Percentiles rank a stretch among this genome's conserved stretches.
phyloP scores from a whole-genome alignment of 2,329 filamentous ascomycete species.

The Lasiodiplodia sp. region DNA sequence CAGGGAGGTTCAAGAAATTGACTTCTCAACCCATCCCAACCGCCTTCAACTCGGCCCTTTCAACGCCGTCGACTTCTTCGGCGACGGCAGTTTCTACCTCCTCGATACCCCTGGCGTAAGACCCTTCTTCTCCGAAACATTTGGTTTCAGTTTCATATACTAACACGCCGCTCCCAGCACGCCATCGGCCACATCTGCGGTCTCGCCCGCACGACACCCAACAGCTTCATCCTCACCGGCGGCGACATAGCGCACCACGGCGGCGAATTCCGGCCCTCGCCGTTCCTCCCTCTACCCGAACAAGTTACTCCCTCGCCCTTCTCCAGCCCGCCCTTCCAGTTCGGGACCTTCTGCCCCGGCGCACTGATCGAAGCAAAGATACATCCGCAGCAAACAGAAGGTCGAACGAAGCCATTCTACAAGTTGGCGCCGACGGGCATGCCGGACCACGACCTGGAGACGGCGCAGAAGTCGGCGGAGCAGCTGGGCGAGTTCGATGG shows the following conservation, averaged over 20 bases:
- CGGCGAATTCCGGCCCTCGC: conserved; percentile 14
- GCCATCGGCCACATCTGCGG: conserved; percentile 59
- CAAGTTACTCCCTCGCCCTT: background rate
- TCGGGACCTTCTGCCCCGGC: conserved; percentile 1
- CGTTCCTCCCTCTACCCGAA: conserved; percentile 7
- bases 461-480: conserved; percentile 35
- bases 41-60: conserved; percentile 52
- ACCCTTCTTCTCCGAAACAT: background rate
- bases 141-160: background rate
- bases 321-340: background rate
- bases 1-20: conserved; percentile 38
- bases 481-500: conserved; percentile 38
- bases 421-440: background rate
- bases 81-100: conserved; percentile 64
- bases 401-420: conserved; percentile 11
- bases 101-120: conserved; percentile 57
- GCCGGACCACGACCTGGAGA: conserved; percentile 5
- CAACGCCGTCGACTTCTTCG: conserved; percentile 61
- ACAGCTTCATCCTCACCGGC: conserved; percentile 11
- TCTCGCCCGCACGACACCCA: conserved; percentile 53
- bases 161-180: conserved; percentile 41
- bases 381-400: background rate
- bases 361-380: background rate
- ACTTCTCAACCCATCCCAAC: conserved; percentile 42
- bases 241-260: conserved; percentile 12